Percentiles rank a stretch among this genome's conserved stretches.
These are phyloP conservation scores for Caryopteris hybrid DNA, from an alignment of 305 asterid genomes.

Conservation along the genomic window DNA sequence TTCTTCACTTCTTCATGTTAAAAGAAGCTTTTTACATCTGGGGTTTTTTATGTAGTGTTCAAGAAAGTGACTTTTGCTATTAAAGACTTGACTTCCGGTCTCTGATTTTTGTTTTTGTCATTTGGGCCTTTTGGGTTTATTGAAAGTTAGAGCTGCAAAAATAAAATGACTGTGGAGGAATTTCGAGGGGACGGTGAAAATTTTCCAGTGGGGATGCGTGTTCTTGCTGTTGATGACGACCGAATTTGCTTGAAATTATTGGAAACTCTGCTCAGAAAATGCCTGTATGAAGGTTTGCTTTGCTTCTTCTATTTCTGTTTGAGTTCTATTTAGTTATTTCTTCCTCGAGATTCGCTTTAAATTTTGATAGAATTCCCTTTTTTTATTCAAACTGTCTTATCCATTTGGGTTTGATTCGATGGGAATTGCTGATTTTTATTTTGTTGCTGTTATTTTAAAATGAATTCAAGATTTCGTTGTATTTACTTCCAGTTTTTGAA, in stretches of 20 bases:
- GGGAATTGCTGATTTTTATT: background rate
- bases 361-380: background rate
- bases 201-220: slow-evolving; percentile 79
- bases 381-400: background rate
- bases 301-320: background rate
- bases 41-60: slow-evolving; percentile 24
- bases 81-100: slow-evolving; percentile 14
- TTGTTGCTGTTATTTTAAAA: background rate
- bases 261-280: slow-evolving; percentile 66
- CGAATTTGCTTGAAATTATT: slow-evolving; percentile 62
- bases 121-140: slow-evolving; percentile 19
- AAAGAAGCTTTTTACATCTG: slow-evolving; percentile 20
- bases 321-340: background rate
- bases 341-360: background rate
- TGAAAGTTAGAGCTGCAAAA: slow-evolving; percentile 11
- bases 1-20: background rate
- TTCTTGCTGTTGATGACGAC: slow-evolving; percentile 93
- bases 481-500: too few species aligned
- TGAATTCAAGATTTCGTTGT: background rate
- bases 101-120: slow-evolving; percentile 13
- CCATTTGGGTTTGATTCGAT: slow-evolving; percentile 14
- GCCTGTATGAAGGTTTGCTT: slow-evolving; percentile 67
- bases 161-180: slow-evolving; percentile 75
- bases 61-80: slow-evolving; percentile 23
- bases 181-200: slow-evolving; percentile 34